Conservation (phyloP, 176 grass and related monocot genomes). For the Chrysopogon serrulatus region DNA sequence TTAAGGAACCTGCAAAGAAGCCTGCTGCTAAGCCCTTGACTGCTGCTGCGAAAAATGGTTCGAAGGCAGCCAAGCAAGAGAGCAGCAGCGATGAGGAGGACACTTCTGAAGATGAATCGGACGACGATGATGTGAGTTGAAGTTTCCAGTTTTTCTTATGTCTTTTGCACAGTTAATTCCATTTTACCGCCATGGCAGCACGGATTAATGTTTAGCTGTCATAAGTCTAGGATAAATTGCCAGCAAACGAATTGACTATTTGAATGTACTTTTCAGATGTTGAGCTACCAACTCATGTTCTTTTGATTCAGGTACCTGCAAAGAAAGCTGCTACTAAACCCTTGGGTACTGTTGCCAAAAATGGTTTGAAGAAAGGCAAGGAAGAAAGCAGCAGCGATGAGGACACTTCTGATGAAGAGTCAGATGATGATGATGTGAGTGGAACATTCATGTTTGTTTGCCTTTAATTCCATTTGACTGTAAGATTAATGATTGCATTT, state of each 20-base stretch:
- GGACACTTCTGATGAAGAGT: slow-evolving; percentile 41
- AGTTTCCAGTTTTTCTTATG: not conserved
- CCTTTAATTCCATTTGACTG: not conserved
- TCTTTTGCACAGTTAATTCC: not conserved
- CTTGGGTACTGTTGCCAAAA: not conserved
- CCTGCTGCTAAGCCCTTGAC: slow-evolving; percentile 9
- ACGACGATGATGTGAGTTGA: slow-evolving; percentile 31
- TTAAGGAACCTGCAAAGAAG: slow-evolving; percentile 41
- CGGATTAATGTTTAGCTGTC: not conserved
- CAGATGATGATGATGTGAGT: slow-evolving; percentile 38
- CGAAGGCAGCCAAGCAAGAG: slow-evolving; percentile 41
- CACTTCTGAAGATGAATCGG: slow-evolving; percentile 44
- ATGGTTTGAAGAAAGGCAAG: slow-evolving; percentile 51
- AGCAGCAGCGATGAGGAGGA: slow-evolving; percentile 39
- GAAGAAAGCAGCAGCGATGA: slow-evolving; percentile 41
- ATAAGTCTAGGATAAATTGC: not conserved
- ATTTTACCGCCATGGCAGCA: not conserved
- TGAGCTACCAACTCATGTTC: not conserved
- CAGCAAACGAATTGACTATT: not conserved
- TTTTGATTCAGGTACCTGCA: slow-evolving; percentile 38
- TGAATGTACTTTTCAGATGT: not conserved
- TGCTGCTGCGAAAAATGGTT: slow-evolving; percentile 14
- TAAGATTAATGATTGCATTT: not conserved
- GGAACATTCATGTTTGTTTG: not conserved
- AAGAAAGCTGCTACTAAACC: slow-evolving; percentile 48